Base-by-base conservation (phyloP, 495 filamentous ascomycete species). In the Penicillium mononematosum region DNA sequence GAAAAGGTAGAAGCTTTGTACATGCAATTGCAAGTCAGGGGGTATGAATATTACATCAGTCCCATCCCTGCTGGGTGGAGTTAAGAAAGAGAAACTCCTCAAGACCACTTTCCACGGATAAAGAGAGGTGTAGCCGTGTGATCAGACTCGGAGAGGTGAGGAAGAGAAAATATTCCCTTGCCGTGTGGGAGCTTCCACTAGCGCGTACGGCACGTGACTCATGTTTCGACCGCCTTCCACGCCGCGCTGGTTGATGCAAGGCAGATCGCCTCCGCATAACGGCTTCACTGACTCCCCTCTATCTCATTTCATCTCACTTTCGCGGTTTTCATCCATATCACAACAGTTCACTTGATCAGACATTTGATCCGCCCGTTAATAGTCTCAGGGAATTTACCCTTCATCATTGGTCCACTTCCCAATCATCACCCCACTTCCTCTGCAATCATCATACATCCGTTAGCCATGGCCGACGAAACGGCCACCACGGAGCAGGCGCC, bases 391-490 rank as follows among this genome's bases (percentile, higher is more conserved):
- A 20, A 20, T 9, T 22, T 32, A 43, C 39, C 50, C 17, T 22
- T 16, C 24, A 11, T 29, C 49, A 41, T 27, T 38, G 16, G 19
- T 12, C 47, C 9, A 39, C 25, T 4, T 49, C 41, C 43, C 53
- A 45, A 56, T 52, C 58, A 62, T 52, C 62, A 62, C 56, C 58
- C 63, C 62, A 62, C 55, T 39, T 44, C 47, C 38, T 27, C 45
- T 42, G 32, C 41, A 44, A 39, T 29, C 44, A 46, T 54, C 55
- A 17, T 60, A 19, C 49, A 42, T 52, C 36, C 31, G 20, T 24
- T 45, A 56, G 68, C 59, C 67, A 79, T 79, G 76, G 74, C 80
- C 46, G 80, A 83, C 60, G 77, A 81, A 46, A 68, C 71, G 48
- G 64, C 71, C 45, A 50, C 63, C 52, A 64, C 72, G 39, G 78